Base-by-base conservation (phyloP, 2,329 filamentous ascomycete genomes). In the Zasmidium cellare region DNA sequence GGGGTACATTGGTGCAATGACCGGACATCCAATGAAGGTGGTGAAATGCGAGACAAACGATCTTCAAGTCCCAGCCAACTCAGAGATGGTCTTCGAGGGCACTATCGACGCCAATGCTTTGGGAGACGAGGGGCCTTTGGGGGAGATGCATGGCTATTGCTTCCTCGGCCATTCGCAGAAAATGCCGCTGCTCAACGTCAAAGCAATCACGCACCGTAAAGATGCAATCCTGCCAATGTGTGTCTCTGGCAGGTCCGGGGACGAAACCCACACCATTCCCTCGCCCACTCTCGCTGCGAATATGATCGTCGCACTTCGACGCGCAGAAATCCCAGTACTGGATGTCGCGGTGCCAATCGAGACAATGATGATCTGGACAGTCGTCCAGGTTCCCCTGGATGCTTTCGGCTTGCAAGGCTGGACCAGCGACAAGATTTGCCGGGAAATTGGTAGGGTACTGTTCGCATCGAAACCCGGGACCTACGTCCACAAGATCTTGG, bases 1-100 rank as follows among this genome's bases (percentile, higher is more conserved):
- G 2, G 78, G 72, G 1, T 83, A 82, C 53, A 71, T 82, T 5
- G 80, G 80, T 1, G 74, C 79, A 0, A 70, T 83, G 53, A 72
- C 72, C 1, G 80, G 80, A 2, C 58, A 66, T 0, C 69, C 80
- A 0, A 56, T 83, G 5, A 76, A 83, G 28, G 61, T 83, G 0
- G 76, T 80, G 35, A 82, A 82, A 61, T 82, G 80, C 55, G 80
- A 83, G n/a, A 79, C 75, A 0, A 83, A 79, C 55, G 71, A 77
- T 22, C 64, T 83, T 0, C 65, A 72, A 2, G 79, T 83, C 1
- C 81, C 81, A 0, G 80, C 81, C 0, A 80, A 76, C 55, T 65
- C 72, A 0, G 81, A 84, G 62, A 82, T 83, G 51, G 76, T 83
- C 0, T 67, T 83, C 1, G 80, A 83, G 56, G 81, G 81, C 2